A percentile compares a stretch with the other conserved stretches of the same genome.
Evolutionary conservation across 2,329 filamentous ascomycete species (phyloP).

Genomic region (Arthrinium phaeospermum): DNA sequence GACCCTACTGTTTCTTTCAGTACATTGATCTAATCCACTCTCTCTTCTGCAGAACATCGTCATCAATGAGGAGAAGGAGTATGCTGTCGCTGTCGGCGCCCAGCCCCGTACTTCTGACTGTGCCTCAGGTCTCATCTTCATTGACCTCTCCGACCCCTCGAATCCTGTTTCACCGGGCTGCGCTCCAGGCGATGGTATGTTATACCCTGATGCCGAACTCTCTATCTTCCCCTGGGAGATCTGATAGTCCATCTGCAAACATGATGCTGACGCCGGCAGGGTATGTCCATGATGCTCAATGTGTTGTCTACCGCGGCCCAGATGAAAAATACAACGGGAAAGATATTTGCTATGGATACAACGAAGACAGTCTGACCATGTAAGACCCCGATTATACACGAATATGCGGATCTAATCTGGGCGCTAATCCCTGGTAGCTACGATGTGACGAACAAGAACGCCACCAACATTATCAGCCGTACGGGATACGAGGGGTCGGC

Average conservation of each 20-base stretch:
- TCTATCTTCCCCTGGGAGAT: not conserved
- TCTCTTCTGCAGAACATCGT: slow-evolving; percentile 54
- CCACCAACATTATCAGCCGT: slow-evolving; percentile 53
- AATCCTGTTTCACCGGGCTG: slow-evolving; percentile 61
- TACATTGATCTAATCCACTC: not conserved
- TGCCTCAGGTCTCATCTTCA: slow-evolving; percentile 52
- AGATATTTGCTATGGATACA: slow-evolving; percentile 64
- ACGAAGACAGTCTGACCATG: slow-evolving; percentile 58
- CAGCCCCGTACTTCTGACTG: slow-evolving; percentile 49
- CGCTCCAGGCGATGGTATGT: slow-evolving; percentile 52
- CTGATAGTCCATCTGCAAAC: not conserved
- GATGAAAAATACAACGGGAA: slow-evolving; percentile 52
- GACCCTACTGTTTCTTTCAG: not conserved
- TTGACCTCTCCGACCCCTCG: slow-evolving; percentile 59
- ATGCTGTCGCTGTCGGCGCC: slow-evolving; percentile 52
- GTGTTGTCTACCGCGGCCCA: slow-evolving; percentile 56
- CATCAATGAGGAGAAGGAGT: slow-evolving; percentile 54
- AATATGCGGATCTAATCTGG: not conserved
- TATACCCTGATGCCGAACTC: not conserved
- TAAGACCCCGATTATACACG: not conserved
- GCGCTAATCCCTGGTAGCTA: slow-evolving; percentile 35
- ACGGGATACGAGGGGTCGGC: slow-evolving; percentile 61
- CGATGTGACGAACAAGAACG: slow-evolving; percentile 56
- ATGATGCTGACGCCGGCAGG: not conserved
- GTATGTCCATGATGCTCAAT: slow-evolving; percentile 65